Percentiles rank a stretch among this genome's conserved stretches.
phyloP scores from a whole-genome alignment of 2,329 filamentous ascomycete species.

The Trichoderma afroharzianum region DNA sequence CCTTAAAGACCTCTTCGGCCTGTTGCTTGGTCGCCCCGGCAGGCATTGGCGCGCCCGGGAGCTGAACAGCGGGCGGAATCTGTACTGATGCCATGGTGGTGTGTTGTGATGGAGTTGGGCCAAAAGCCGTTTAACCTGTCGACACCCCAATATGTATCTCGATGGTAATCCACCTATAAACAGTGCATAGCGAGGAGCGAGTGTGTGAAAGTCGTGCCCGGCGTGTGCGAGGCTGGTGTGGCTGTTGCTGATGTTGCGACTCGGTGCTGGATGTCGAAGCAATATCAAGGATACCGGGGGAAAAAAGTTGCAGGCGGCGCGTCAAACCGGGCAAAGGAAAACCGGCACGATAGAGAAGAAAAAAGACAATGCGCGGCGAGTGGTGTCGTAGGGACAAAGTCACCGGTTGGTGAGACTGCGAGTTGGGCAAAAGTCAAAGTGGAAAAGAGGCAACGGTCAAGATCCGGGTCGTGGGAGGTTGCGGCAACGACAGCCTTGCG shows the following conservation, averaged over 20 bases:
- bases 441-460: not conserved
- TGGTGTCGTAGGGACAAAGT: conserved; percentile 22
- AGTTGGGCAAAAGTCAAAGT: conserved; percentile 21
- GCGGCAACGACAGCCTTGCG: conserved; percentile 17
- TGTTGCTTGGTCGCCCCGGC: conserved; percentile 70
- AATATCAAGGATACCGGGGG: not conserved
- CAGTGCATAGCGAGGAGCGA: conserved; percentile 38
- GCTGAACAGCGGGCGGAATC: conserved; percentile 63
- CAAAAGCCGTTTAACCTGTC: conserved; percentile 12
- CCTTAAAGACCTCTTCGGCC: conserved; percentile 69
- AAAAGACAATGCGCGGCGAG: conserved; percentile 19
- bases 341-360: not conserved
- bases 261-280: not conserved
- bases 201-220: conserved; percentile 2
- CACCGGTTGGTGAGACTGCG: conserved; percentile 28
- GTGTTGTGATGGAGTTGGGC: conserved; percentile 23
- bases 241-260: conserved; percentile 22
- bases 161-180: conserved; percentile 28
- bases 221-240: conserved; percentile 26
- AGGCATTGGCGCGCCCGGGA: conserved; percentile 60
- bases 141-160: conserved; percentile 26
- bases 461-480: not conserved
- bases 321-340: conserved; percentile 23
- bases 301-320: conserved; percentile 21
- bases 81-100: conserved; percentile 77